Evolutionary conservation across 805 yeast species (phyloP), one percentile per base, ranked within the genome.

Genomic region (Ascoidea rubescens): DNA sequence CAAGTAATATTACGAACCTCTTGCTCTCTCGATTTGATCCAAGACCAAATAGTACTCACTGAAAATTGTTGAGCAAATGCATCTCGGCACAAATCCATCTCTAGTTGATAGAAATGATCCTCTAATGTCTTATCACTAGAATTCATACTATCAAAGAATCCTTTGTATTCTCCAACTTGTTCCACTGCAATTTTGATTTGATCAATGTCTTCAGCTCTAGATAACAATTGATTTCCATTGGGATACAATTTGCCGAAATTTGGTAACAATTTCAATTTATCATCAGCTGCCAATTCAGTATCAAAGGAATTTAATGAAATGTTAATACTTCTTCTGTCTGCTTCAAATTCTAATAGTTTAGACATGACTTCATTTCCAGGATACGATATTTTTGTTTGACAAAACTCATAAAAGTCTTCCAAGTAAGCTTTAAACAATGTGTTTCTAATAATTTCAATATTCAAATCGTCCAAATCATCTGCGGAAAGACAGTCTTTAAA

Each of bases 31-130:
- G 96, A 84, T 68, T 88, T 85, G 64, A 95, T 78, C 95, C 96
- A 93, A 5, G 96, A 96, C 93, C 96, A 93, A 53, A 93, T 74
- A 1, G 96, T 84, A 45, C 89, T 78, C 60, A 85, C 78, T 16
- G 96, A 81, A 68, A 93, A 93, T 67, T 91, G 98, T 70, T 93
- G 99, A 42, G 99, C 90, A 68, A 93, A 89, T 0, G 96, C 96
- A 64, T 84, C 82, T 62, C 82, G 85, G 69, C 96, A 90, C 55
- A 86, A 74, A 60, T 86, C 84, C 96, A 93, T 91, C 68, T 93
- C 99, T 56, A 82, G 72, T 60, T 80, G 82, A 67, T 93, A 93
- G 64, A 93, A 89, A 72, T 91, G 95, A 68, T 95, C 99, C 67
- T 93, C 99, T 53, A 95, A 70, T 55, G 84, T 79, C 61, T 80